Conservation (phyloP, 495 filamentous ascomycete genomes). For the Arthonia radiata region DNA sequence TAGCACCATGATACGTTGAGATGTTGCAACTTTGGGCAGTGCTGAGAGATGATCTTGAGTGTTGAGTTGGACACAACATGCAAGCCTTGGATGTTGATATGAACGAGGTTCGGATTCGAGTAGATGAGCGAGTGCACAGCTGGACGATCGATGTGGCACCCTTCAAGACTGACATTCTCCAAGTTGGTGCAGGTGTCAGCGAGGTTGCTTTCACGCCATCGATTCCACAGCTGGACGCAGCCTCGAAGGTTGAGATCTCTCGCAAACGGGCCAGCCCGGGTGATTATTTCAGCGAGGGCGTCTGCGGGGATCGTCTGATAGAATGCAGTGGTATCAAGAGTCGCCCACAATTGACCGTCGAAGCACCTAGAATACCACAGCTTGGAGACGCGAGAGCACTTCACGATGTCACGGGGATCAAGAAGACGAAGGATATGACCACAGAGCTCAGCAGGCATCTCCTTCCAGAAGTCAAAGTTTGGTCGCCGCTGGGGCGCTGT, state of each 20-base stretch:
- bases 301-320: slow-evolving; percentile 69
- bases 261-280: slow-evolving; percentile 64
- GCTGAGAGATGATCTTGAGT: slow-evolving; percentile 65
- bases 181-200: slow-evolving; percentile 66
- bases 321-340: slow-evolving; percentile 62
- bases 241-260: slow-evolving; percentile 71
- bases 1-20: slow-evolving; percentile 86
- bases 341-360: slow-evolving; percentile 81
- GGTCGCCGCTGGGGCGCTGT: no score
- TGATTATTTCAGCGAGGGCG: slow-evolving; percentile 64
- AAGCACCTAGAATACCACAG: slow-evolving; percentile 70
- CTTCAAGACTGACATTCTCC: slow-evolving; percentile 66
- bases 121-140: slow-evolving; percentile 60
- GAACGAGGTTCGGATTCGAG: slow-evolving; percentile 48
- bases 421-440: slow-evolving; percentile 54
- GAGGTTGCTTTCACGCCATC: slow-evolving; percentile 50
- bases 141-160: slow-evolving; percentile 57
- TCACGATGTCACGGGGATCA: slow-evolving; percentile 58
- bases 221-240: slow-evolving; percentile 51
- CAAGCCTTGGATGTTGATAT: slow-evolving; percentile 68
- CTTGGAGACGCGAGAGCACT: slow-evolving; percentile 55
- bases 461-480: slow-evolving; percentile 49
- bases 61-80: slow-evolving; percentile 57
- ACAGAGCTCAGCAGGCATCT: slow-evolving; percentile 62
- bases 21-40: slow-evolving; percentile 54